These are phyloP conservation scores for Penicillium pancosmium DNA, from an alignment of 495 filamentous ascomycete species.

Conservation along the genomic window DNA sequence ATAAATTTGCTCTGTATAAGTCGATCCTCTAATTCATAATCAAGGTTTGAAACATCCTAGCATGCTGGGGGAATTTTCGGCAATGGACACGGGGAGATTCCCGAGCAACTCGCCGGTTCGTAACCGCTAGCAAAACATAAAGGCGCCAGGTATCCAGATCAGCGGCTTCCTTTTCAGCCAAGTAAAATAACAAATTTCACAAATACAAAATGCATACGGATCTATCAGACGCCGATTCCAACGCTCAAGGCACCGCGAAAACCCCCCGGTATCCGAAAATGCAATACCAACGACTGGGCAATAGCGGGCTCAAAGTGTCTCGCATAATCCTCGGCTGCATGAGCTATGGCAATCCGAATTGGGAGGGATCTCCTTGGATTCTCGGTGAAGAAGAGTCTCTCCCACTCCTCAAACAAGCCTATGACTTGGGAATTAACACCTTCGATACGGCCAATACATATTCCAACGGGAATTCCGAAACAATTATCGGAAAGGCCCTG, in stretches of 20 bases:
- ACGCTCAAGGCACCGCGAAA: background rate
- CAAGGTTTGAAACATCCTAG: too few species aligned
- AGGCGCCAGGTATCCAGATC: background rate
- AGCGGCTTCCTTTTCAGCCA: background rate
- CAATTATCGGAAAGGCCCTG: slow-evolving; percentile 71
- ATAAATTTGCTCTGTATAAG: too few species aligned
- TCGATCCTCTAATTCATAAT: too few species aligned
- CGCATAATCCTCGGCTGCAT: slow-evolving; percentile 69
- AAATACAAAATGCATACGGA: background rate
- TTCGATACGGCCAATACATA: slow-evolving; percentile 61
- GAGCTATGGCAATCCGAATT: slow-evolving; percentile 59
- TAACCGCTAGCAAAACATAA: slow-evolving; percentile 5
- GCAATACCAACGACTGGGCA: slow-evolving; percentile 51
- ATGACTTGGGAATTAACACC: slow-evolving; percentile 63
- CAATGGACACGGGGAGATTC: slow-evolving; percentile 12
- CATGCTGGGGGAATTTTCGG: background rate
- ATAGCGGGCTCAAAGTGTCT: slow-evolving; percentile 67
- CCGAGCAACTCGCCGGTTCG: slow-evolving; percentile 8
- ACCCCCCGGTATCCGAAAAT: slow-evolving; percentile 10
- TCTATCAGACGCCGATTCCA: background rate
- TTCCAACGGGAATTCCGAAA: slow-evolving; percentile 68
- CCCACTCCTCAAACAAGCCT: slow-evolving; percentile 67
- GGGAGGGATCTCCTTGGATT: slow-evolving; percentile 59
- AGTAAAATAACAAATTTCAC: background rate
- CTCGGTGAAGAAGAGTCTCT: slow-evolving; percentile 63